A percentile compares a stretch with the other conserved stretches of the same genome.
phyloP scores from a whole-genome alignment of 768 basidiomycete genomes.

The Agrocybe chaxingu region DNA sequence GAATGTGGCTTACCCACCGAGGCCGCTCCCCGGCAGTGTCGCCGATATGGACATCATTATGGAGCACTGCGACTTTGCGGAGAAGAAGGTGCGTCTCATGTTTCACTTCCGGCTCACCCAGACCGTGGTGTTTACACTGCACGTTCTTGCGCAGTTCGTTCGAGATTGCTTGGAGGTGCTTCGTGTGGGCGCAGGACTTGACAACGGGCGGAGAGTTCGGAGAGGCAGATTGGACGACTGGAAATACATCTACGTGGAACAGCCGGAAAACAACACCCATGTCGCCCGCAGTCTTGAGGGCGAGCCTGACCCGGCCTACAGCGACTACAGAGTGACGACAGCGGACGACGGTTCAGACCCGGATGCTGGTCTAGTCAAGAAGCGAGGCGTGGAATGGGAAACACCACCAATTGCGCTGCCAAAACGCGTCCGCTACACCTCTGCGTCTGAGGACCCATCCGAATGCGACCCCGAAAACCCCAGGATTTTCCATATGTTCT shows the following conservation, averaged over 20 bases:
- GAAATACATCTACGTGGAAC: constrained; percentile 87
- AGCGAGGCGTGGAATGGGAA: constrained; percentile 64
- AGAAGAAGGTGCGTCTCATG: constrained; percentile 54
- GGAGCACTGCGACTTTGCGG: constrained; percentile 90
- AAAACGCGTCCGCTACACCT: constrained; percentile 47
- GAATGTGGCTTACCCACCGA: constrained; percentile 77
- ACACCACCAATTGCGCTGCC: constrained; percentile 43
- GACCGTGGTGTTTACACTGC: constrained; percentile 1
- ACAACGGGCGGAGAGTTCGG: constrained; percentile 72
- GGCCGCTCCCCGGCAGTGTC: constrained; percentile 81
- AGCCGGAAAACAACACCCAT: constrained; percentile 27
- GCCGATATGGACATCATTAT: constrained; percentile 88
- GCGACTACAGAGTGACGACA: constrained; percentile 7
- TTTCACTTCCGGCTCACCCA: background rate
- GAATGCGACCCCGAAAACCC: constrained; percentile 86
- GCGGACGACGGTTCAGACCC: constrained; percentile 34
- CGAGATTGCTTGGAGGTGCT: constrained; percentile 95
- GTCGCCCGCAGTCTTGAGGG: constrained; percentile 20
- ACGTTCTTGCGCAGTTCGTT: constrained; percentile 66
- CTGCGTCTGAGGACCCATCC: constrained; percentile 51
- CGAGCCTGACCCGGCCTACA: constrained; percentile 37
- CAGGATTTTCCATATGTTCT: constrained; percentile 97
- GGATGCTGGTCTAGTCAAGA: constrained; percentile 54
- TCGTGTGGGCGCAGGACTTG: constrained; percentile 85
- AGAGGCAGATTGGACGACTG: constrained; percentile 77